A percentile compares a stretch with the other conserved stretches of the same genome.
Evolutionary conservation across 2,329 filamentous ascomycete genomes (phyloP).

Genomic region (Claviceps pazoutovae): DNA sequence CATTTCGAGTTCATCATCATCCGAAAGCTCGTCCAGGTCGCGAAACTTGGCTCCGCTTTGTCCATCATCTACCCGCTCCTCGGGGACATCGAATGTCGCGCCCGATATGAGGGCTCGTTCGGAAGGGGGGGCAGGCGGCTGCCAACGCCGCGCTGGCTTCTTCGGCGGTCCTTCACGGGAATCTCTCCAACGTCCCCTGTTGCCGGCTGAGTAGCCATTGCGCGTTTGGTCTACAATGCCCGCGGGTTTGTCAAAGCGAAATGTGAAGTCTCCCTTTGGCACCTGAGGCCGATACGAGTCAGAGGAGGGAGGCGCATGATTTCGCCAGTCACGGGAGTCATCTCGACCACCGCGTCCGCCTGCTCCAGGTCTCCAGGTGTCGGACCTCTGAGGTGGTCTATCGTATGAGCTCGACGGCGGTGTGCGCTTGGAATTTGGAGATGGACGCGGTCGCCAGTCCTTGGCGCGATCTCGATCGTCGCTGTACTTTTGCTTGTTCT

Average conservation of each 20-base stretch:
- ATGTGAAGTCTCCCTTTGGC: constrained; percentile 40
- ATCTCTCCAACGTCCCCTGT: constrained; percentile 12
- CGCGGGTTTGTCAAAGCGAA: constrained; percentile 37
- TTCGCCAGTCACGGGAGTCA: constrained; percentile 10
- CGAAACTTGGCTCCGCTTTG: constrained; percentile 37
- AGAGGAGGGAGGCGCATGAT: constrained; percentile 11
- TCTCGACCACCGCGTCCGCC: constrained; percentile 12
- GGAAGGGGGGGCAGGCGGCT: constrained; percentile 26
- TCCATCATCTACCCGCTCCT: constrained; percentile 32
- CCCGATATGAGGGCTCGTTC: constrained; percentile 37
- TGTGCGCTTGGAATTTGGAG: constrained; percentile 4
- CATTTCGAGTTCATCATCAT: constrained; percentile 51
- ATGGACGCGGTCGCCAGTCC: constrained; percentile 3
- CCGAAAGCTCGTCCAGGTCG: constrained; percentile 42
- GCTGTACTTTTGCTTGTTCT: constrained; percentile 4
- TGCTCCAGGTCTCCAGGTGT: constrained; percentile 18
- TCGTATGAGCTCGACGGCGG: constrained; percentile 7
- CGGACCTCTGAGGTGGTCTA: constrained; percentile 11
- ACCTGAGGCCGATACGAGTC: constrained; percentile 19
- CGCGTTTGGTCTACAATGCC: constrained; percentile 27
- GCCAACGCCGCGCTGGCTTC: constrained; percentile 18
- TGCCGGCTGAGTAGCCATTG: constrained; percentile 4
- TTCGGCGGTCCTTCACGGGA: constrained; percentile 13
- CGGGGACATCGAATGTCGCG: constrained; percentile 25
- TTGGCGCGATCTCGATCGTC: constrained; percentile 6